Percentiles rank a stretch among this genome's conserved stretches.
These are phyloP conservation scores for Tulasnella sp. DNA, from an alignment of 768 basidiomycete species.

Conservation along the genomic window DNA sequence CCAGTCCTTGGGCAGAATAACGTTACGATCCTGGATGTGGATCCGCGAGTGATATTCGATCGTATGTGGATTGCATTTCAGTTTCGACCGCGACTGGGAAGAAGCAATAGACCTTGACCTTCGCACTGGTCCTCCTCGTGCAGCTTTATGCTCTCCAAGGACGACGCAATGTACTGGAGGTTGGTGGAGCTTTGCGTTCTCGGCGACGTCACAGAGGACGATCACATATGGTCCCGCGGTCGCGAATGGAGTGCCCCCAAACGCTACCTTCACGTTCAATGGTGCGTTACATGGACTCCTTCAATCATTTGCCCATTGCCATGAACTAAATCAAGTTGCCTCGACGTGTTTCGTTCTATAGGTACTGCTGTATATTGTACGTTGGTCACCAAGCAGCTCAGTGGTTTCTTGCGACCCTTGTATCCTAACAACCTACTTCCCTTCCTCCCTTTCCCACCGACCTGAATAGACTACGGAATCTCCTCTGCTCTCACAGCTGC, in stretches of 20 bases:
- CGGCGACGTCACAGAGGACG: background rate
- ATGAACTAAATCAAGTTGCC: too few relatives aligned
- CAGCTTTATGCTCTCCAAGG: conserved; percentile 1
- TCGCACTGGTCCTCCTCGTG: background rate
- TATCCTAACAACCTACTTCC: background rate
- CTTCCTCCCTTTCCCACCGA: background rate
- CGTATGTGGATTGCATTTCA: conserved; percentile 7
- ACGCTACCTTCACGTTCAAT: conserved; percentile 11
- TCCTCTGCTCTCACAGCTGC: background rate
- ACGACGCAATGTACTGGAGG: background rate
- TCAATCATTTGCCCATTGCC: too few relatives aligned
- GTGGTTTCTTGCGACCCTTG: background rate
- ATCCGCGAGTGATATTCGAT: conserved; percentile 2
- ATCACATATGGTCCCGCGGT: conserved; percentile 8
- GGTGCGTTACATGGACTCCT: background rate
- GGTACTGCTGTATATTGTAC: conserved; percentile 10
- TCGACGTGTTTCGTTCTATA: background rate
- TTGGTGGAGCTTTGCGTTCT: conserved; percentile 6
- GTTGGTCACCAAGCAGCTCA: background rate
- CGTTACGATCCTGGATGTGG: conserved; percentile 1
- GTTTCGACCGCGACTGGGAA: background rate
- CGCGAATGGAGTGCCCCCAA: background rate
- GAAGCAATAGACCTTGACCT: too few relatives aligned
- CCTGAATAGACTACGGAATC: background rate
- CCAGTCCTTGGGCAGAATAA: conserved; percentile 1